phyloP scores from a whole-genome alignment of 805 yeast species.

The Saccharomyces cerevisiae region DNA sequence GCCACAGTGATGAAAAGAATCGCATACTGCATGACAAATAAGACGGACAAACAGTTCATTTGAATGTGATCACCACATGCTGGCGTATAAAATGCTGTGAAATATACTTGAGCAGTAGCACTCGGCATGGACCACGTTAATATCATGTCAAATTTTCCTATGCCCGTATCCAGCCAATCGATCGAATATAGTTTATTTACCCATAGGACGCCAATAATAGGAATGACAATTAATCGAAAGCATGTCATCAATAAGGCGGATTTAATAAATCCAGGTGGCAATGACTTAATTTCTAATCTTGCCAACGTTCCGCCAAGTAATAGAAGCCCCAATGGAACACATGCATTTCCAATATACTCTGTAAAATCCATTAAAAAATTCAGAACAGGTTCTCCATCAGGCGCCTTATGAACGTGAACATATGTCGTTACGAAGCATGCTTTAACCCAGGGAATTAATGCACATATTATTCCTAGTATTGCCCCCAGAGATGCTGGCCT shows the following conservation, averaged over 20 bases:
- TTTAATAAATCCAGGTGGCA: slow-evolving; percentile 57
- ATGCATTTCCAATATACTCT: slow-evolving; percentile 72
- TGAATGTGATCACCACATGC: slow-evolving; percentile 45
- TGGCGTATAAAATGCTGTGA: slow-evolving; percentile 83
- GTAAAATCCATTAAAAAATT: slow-evolving; percentile 80
- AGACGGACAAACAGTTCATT: slow-evolving; percentile 73
- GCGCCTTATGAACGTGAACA: slow-evolving; percentile 59
- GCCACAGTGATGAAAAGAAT: slow-evolving; percentile 61
- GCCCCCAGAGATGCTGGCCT: slow-evolving; percentile 70
- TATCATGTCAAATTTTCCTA: slow-evolving; percentile 65
- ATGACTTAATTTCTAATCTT: slow-evolving; percentile 47
- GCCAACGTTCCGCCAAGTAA: slow-evolving; percentile 85
- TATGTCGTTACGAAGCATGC: slow-evolving; percentile 53
- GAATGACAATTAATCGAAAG: slow-evolving; percentile 57
- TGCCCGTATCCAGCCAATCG: slow-evolving; percentile 53
- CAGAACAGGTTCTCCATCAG: slow-evolving; percentile 76
- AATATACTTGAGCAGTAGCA: slow-evolving; percentile 79
- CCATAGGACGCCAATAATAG: slow-evolving; percentile 69
- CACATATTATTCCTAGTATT: slow-evolving; percentile 52
- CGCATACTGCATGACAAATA: slow-evolving; percentile 59
- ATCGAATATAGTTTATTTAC: slow-evolving; percentile 50
- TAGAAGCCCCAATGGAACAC: slow-evolving; percentile 79
- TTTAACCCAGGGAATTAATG: slow-evolving; percentile 83
- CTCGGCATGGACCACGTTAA: slow-evolving; percentile 76
- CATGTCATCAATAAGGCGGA: slow-evolving; percentile 51